phyloP scores from a whole-genome alignment of 805 yeast species.

The Starmera pachycereana region DNA sequence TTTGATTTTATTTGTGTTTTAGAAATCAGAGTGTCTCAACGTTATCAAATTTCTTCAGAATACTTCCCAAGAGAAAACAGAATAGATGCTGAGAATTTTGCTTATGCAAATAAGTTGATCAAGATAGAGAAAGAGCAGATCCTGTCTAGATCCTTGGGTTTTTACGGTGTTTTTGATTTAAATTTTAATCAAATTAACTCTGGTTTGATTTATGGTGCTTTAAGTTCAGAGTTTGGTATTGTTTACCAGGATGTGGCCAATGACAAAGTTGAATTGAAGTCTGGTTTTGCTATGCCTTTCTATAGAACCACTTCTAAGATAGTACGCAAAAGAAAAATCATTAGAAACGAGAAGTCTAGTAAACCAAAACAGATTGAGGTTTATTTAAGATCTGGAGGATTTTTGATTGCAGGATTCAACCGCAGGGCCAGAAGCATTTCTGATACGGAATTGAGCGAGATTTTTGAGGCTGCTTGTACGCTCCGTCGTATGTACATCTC shows the following conservation, averaged over 20 bases:
- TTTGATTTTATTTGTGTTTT: conserved; percentile 38
- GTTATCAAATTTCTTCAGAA: conserved; percentile 29
- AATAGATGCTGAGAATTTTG: conserved; percentile 34
- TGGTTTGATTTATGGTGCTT: conserved; percentile 31
- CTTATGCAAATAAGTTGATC: conserved; percentile 27
- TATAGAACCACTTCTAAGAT: conserved; percentile 32
- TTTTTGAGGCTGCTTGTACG: conserved; percentile 35
- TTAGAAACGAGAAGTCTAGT: conserved; percentile 5
- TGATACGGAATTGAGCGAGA: conserved; percentile 31
- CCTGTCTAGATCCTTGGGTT: conserved; percentile 37
- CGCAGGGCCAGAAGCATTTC: conserved; percentile 20
- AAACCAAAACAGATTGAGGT: conserved; percentile 26
- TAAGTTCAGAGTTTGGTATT: conserved; percentile 44
- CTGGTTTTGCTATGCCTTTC: conserved; percentile 47
- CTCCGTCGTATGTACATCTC: conserved; percentile 35
- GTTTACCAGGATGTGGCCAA: conserved; percentile 25
- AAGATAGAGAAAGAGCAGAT: conserved; percentile 28
- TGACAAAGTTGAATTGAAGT: conserved; percentile 24
- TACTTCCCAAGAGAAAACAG: conserved; percentile 35
- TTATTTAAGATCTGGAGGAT: conserved; percentile 42
- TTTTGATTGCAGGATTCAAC: conserved; percentile 35
- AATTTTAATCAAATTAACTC: conserved; percentile 21
- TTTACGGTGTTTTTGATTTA: conserved; percentile 21
- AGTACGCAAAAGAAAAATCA: conserved; percentile 26
- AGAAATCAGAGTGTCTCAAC: conserved; percentile 41